Conservation (phyloP, 2,329 filamentous ascomycete genomes). For the Alternaria conjuncta region DNA sequence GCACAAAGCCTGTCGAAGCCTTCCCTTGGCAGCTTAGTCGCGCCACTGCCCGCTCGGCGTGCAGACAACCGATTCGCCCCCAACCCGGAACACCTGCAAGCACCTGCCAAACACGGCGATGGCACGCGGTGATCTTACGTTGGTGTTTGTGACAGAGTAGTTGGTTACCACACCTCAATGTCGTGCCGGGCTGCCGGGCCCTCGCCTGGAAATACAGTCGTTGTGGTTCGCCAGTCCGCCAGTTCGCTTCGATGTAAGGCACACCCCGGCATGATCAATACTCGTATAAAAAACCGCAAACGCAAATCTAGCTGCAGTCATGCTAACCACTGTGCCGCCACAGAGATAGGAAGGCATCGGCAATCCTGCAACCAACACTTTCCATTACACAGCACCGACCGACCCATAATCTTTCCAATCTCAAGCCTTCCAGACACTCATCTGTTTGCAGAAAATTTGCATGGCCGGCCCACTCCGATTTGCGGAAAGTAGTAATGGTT, state of each 20-base stretch:
- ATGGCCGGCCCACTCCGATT: constrained; percentile 12
- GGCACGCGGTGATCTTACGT: constrained; percentile 28
- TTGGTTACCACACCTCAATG: background rate
- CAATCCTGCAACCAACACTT: background rate
- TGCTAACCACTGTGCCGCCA: background rate
- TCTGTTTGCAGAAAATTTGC: constrained; percentile 19
- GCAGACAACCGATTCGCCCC: constrained; percentile 6
- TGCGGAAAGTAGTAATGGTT: background rate
- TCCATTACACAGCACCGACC: background rate
- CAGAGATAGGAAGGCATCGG: constrained; percentile 4
- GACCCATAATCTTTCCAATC: background rate
- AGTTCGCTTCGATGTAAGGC: background rate
- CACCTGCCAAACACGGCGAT: constrained; percentile 33
- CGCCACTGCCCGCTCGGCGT: constrained; percentile 21
- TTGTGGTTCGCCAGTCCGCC: constrained; percentile 9
- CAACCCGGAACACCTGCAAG: constrained; percentile 16
- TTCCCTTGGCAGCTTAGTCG: constrained; percentile 37
- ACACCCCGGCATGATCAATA: background rate
- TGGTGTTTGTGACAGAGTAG: constrained; percentile 15
- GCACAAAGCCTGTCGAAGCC: constrained; percentile 30
- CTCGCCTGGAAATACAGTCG: background rate
- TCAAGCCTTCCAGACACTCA: constrained; percentile 4
- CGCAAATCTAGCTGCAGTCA: constrained; percentile 4
- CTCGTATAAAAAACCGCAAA: background rate
- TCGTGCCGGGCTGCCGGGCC: constrained; percentile 20